Base-by-base conservation (phyloP, 108 stramenopile genomes). In the Stephanodiscus minutulus region DNA sequence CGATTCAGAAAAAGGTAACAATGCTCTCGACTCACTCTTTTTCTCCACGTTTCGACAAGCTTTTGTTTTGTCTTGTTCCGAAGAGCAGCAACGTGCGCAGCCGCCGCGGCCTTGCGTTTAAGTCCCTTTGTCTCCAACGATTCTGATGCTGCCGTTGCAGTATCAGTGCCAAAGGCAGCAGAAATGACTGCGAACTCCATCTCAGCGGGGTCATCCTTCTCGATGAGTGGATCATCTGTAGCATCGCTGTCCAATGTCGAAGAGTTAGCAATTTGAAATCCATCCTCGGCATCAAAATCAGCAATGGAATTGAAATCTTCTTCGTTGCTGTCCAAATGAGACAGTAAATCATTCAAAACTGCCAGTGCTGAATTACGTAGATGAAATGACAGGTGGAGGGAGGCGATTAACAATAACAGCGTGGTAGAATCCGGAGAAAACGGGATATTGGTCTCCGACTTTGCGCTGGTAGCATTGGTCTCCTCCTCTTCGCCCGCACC, bases 101-200 rank as follows among this genome's bases (percentile, higher is more conserved):
- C 88, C 20, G 92, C 92, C n/a, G 92, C 92, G 27, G 92, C 90
- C 62, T 91, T 94, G 61, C 92, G 52, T 29, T 74, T 81, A 76
- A 94, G 82, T 20, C 92, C 92, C 59, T 94, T 94, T 18, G 72
- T 82, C 69, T 90, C 92, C 41, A 93, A 71, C 37, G 76, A 74
- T 46, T 90, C 85, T 9, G 84, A 77, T 18, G 63, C 57, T 36
- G 61, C 59, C 9, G 27, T 60, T 8, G 20, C 17, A 35, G 35
- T 39, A 46, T 21, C 27, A 13, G 28, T 18, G 39, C 77, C 64
- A 39, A 63, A 70, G n/a, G 77, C 43, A 35, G 76, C 61, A 36
- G 67, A 70, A 18, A 60, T 60, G 25, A 53, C 52, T 7, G 35
- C 59, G 36, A 18, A 28, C 35, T 18, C 59, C 41, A 55, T 33